Evolutionary conservation across 495 filamentous ascomycete genomes (phyloP), one percentile per base, ranked within the genome.

Genomic region (Penicillium pulvis): DNA sequence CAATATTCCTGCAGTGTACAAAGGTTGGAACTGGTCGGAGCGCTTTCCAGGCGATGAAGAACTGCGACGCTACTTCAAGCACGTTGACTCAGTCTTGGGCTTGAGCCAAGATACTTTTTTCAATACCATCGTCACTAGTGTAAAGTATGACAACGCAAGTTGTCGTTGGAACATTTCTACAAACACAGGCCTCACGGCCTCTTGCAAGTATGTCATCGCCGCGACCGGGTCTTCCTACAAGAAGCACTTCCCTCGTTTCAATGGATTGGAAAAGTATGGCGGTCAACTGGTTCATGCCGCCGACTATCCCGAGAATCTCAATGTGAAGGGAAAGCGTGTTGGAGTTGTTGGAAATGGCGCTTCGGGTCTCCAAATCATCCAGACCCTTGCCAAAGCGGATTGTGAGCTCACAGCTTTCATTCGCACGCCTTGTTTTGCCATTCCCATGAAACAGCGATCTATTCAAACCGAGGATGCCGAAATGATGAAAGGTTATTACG

Each of bases 51-150:
- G 71, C 53, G 76, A 75, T 52, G 59, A 69, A 14, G 79, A 86
- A 53, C 69, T 86, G 10, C 70, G 74, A 42, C 58, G 57, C 10
- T 85, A 83, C 67, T 86, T 87, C 61, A 69, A 79, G 17, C 82
- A 85, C 55, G 76, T 82, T 23, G 82, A 83, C 36, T 73, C 77
- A n/a, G 72, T 77, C 8, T 60, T 82, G 23, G 70, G 75, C 20
- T 56, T 87, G 12, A 75, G 70, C 46, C 81, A 81, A 49, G 81
- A 86, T 59, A 69, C 63, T 17, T 66, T 75, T 30, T 86, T 85
- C 74, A 66, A 82, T 8, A 81, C 71, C 10, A 66, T 75, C 8
- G 79, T 87, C 19, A 64, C 63, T 4, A 68, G 63, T 6, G 80
- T 78, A 5, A 64, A 71, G 10, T 87, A 78, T 60, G 61, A 85